Conservation (phyloP, 192 early-diverging fungal species). For the Mortierella antarctica region DNA sequence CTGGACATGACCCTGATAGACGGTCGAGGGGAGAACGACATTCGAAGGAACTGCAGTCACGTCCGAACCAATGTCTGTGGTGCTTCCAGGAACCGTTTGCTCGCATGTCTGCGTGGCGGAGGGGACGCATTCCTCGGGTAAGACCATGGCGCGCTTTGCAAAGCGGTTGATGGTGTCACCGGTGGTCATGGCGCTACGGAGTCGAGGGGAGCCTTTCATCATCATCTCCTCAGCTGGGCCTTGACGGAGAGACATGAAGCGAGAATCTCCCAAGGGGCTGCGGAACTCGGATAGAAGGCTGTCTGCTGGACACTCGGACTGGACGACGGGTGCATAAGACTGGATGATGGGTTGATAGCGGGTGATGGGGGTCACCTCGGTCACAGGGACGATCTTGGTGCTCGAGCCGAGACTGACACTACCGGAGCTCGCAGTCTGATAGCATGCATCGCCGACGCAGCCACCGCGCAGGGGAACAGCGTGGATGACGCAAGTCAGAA, state of each 20-base stretch:
- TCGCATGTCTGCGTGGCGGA: conserved; percentile 11
- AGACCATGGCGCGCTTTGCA: conserved; percentile 1
- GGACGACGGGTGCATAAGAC: conserved; percentile 20
- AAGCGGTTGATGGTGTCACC: not conserved
- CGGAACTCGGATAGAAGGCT: not conserved
- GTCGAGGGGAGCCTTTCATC: not conserved
- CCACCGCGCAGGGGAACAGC: conserved; percentile 12
- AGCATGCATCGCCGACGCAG: conserved; percentile 11
- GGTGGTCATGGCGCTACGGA: not conserved
- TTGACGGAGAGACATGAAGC: not conserved
- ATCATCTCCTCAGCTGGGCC: not conserved
- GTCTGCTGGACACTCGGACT: conserved; percentile 11
- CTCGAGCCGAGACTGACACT: conserved; percentile 14
- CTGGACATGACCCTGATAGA: conserved; percentile 36
- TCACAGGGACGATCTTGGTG: conserved; percentile 27
- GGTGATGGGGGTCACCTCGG: conserved; percentile 27
- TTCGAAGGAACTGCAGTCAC: conserved; percentile 14
- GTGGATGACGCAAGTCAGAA: conserved; percentile 9
- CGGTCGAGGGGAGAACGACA: conserved; percentile 24
- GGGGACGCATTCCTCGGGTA: conserved; percentile 15
- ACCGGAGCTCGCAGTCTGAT: conserved; percentile 6
- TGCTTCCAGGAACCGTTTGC: conserved; percentile 4
- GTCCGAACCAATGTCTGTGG: conserved; percentile 26
- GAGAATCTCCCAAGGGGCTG: not conserved
- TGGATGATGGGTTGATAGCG: conserved; percentile 33